A percentile compares a stretch with the other conserved stretches of the same genome.
phyloP scores from a whole-genome alignment of 805 yeast species.

The Starmerella riodocensis region DNA sequence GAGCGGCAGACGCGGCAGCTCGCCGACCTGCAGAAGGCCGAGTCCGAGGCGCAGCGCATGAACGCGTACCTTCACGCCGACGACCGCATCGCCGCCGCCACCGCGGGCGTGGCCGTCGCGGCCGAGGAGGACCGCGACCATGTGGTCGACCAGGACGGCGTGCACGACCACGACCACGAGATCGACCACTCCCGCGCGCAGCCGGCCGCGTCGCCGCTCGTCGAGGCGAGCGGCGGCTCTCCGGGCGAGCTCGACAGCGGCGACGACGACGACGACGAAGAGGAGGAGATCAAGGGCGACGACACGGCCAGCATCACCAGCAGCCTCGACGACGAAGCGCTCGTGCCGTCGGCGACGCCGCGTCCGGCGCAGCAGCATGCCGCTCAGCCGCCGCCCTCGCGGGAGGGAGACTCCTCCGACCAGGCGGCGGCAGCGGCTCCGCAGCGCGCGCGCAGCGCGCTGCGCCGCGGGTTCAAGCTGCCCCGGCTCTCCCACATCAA shows the following conservation, averaged over 20 bases:
- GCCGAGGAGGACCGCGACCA: constrained; percentile 5
- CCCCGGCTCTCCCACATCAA: constrained; percentile 43
- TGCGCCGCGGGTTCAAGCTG: constrained; percentile 33
- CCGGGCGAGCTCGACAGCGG: too few species aligned
- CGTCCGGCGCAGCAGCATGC: background rate
- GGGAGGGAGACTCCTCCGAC: background rate
- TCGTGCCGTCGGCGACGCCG: background rate
- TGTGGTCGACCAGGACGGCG: constrained; percentile 6
- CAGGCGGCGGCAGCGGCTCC: background rate
- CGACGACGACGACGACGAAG: background rate
- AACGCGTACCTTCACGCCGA: constrained; percentile 26
- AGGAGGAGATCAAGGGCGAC: background rate
- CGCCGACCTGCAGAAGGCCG: constrained; percentile 32
- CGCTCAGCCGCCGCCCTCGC: background rate
- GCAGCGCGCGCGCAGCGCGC: background rate
- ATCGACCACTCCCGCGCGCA: background rate
- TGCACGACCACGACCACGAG: constrained; percentile 11
- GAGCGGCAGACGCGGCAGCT: constrained; percentile 27
- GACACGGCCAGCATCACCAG: background rate
- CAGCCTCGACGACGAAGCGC: background rate
- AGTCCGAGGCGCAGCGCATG: constrained; percentile 35
- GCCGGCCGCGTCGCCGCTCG: background rate
- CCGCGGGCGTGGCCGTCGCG: constrained; percentile 4
- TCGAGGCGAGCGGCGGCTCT: background rate
- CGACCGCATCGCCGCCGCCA: constrained; percentile 20